A percentile compares a stretch with the other conserved stretches of the same genome.
Conservation (phyloP, 768 basidiomycete species). For the Hemileccinum rubropunctum region DNA sequence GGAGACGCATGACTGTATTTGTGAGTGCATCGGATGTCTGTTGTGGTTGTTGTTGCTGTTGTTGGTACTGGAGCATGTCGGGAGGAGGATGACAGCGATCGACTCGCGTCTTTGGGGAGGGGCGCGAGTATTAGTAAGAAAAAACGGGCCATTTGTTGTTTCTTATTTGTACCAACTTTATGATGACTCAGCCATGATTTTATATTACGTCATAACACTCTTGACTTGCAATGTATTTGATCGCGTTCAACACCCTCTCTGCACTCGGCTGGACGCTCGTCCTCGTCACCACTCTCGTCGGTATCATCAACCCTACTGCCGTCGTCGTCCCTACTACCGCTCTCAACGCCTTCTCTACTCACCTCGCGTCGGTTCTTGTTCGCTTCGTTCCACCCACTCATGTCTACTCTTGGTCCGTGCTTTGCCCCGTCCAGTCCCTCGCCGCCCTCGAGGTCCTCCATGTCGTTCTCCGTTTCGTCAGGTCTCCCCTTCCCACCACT, state of each 20-base stretch:
- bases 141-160: slow-evolving; percentile 25
- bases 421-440: slow-evolving; percentile 75
- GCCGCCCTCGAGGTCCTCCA: slow-evolving; percentile 86
- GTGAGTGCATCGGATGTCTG: slow-evolving; percentile 16
- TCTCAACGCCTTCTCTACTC: slow-evolving; percentile 26
- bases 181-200: slow-evolving; percentile 8
- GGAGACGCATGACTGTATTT: slow-evolving; percentile 51
- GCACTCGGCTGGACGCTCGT: slow-evolving; percentile 73
- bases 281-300: slow-evolving; percentile 49
- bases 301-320: slow-evolving; percentile 33
- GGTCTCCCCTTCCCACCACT: slow-evolving; percentile 73
- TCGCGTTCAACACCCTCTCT: slow-evolving; percentile 76
- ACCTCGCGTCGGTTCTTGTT: slow-evolving; percentile 31
- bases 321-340: slow-evolving; percentile 22
- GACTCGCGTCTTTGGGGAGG: slow-evolving; percentile 32
- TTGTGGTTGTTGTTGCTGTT: slow-evolving; percentile 18
- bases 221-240: slow-evolving; percentile 62
- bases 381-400: slow-evolving; percentile 43
- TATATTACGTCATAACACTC: slow-evolving; percentile 13
- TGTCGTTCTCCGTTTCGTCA: slow-evolving; percentile 73
- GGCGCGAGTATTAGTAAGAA: slow-evolving; percentile 39
- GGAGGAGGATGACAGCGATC: slow-evolving; percentile 23
- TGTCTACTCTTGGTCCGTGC: slow-evolving; percentile 56
- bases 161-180: slow-evolving; percentile 18
- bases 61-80: slow-evolving; percentile 30